Percentiles rank a stretch among this genome's conserved stretches.
Conservation (phyloP, 768 basidiomycete genomes). For the Hericium alpestre region DNA sequence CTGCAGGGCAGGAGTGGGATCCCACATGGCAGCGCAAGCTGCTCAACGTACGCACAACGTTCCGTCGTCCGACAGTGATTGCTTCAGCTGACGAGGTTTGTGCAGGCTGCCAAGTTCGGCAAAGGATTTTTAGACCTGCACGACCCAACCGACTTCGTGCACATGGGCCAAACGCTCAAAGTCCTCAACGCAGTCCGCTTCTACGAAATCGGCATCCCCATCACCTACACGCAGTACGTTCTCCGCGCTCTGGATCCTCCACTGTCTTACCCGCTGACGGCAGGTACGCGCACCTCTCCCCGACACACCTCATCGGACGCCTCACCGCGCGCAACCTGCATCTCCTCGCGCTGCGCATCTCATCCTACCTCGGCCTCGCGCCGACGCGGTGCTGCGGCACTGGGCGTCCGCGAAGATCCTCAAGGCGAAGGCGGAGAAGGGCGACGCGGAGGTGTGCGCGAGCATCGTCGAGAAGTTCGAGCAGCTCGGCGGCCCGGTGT, state of each 20-base stretch:
- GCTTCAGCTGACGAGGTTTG: not conserved
- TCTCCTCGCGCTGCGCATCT: conserved; percentile 84
- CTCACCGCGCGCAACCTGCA: conserved; percentile 84
- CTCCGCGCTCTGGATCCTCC: not conserved
- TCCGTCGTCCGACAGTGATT: not conserved
- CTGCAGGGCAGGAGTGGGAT: conserved; percentile 88
- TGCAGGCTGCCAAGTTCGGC: conserved; percentile 92
- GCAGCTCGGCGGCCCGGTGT: conserved; percentile 65
- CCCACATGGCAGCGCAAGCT: conserved; percentile 81
- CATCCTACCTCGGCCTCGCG: conserved; percentile 70
- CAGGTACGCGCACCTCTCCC: conserved; percentile 77
- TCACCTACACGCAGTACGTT: conserved; percentile 78
- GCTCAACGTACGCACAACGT: conserved; percentile 48
- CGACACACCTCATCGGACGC: conserved; percentile 69
- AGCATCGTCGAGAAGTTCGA: conserved; percentile 87
- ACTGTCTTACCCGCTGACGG: not conserved
- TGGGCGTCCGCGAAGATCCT: conserved; percentile 94
- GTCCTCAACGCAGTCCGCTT: conserved; percentile 89
- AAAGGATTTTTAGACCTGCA: conserved; percentile 88
- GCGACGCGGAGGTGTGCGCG: conserved; percentile 69
- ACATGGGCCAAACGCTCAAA: conserved; percentile 86
- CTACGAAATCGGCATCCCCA: conserved; percentile 86
- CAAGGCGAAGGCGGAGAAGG: conserved; percentile 51
- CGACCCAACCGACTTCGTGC: conserved; percentile 84
- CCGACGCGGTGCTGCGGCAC: conserved; percentile 82